Evolutionary conservation across 352 stramenopile species (phyloP), one percentile per base, ranked within the genome.

Genomic region (Thraustochytrium striatum): DNA sequence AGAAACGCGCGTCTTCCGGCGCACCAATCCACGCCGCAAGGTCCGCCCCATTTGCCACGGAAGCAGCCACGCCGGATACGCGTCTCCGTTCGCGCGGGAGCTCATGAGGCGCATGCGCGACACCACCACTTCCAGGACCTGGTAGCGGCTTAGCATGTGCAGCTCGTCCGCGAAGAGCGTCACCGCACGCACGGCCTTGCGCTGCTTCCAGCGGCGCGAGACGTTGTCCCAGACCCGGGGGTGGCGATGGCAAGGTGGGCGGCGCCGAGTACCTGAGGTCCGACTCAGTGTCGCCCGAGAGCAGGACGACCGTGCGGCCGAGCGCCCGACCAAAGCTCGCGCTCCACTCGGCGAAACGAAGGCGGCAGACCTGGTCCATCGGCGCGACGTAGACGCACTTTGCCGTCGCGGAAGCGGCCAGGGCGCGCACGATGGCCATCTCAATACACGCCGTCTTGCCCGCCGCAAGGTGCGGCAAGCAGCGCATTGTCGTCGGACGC

Each of bases 361-460:
- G 95, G 44, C 93, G 88, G 16, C 95, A 96, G 7, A 99, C 86
- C 16, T 95, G 96, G 72, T 98, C 98, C 32, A 99, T 87, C 8
- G 96, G 95, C 16, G 95, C 96, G 57, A 99, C 96, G 84, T 99
- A 99, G 32, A 99, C 94, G 75, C 95, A 97, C 62, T 92, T 94
- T 21, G 83, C 80, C 39, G 88, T 62, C 21, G 57, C 62, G 59
- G 25, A 62, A 28, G 52, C 78, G 50, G 92, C 94, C 85, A 94
- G 92, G 84, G 99, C 90, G 13, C 95, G 89, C 33, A 98, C 88
- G 87, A 99, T 97, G 25, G 95, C 95, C 65, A 99, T 79, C 84
- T 99, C 96, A 0, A 95, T 95, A 43, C 97, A 91, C 35, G 97
- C 88, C 0, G 96, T 99, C 85, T 99, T 99, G 0, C 95, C 96